These are phyloP conservation scores for Aureobasidium leucospermi DNA, from an alignment of 2,329 filamentous ascomycete genomes.

Conservation along the genomic window DNA sequence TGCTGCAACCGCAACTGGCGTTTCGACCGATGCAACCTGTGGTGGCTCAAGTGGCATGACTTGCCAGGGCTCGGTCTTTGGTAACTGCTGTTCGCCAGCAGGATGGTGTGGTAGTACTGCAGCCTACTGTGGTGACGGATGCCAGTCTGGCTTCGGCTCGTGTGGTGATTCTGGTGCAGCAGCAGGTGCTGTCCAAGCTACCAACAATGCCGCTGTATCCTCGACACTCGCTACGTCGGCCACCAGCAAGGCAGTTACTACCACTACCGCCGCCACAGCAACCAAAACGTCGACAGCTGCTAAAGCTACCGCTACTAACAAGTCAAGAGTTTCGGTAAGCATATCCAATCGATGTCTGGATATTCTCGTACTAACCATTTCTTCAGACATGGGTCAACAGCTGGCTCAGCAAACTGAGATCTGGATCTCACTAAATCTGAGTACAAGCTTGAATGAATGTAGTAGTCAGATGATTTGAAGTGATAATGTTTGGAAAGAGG, in stretches of 20 bases:
- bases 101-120: constrained; percentile 30
- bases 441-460: background rate
- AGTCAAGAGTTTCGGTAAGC: background rate
- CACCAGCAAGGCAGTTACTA: background rate
- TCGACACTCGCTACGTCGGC: background rate
- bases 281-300: background rate
- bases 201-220: background rate
- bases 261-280: background rate
- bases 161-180: constrained; percentile 14
- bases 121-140: constrained; percentile 33
- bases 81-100: constrained; percentile 29
- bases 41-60: constrained; percentile 29
- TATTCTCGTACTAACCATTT: background rate
- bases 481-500: background rate
- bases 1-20: background rate
- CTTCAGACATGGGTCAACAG: background rate
- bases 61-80: constrained; percentile 27
- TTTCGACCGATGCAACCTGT: constrained; percentile 24
- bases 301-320: background rate
- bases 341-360: too few relatives aligned
- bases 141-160: constrained; percentile 21
- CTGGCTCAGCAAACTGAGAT: background rate
- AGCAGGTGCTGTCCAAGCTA: background rate
- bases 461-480: background rate
- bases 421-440: background rate